phyloP scores from a whole-genome alignment of 805 yeast genomes.

The Candida pseudoglaebosa region DNA sequence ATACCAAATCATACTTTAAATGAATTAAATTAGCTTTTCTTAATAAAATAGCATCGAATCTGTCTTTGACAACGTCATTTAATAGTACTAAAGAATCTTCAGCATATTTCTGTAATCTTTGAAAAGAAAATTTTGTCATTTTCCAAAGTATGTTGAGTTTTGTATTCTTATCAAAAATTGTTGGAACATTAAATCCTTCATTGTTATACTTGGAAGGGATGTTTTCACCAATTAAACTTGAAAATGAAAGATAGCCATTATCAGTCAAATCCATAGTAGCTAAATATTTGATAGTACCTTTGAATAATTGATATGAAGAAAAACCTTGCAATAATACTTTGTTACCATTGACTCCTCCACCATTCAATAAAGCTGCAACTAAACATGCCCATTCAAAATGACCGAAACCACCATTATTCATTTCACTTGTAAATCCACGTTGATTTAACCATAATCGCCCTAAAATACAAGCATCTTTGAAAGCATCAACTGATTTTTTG shows the following conservation, averaged over 20 bases:
- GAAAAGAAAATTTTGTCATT: slow-evolving; percentile 67
- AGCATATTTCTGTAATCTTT: slow-evolving; percentile 61
- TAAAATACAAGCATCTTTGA: slow-evolving; percentile 79
- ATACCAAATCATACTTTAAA: slow-evolving; percentile 62
- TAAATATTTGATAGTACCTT: slow-evolving; percentile 76
- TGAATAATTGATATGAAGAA: slow-evolving; percentile 89
- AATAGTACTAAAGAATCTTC: slow-evolving; percentile 61
- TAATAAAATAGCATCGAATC: slow-evolving; percentile 76
- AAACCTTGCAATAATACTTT: slow-evolving; percentile 80
- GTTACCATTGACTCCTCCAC: slow-evolving; percentile 75
- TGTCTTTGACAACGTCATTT: slow-evolving; percentile 76
- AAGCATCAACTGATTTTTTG: slow-evolving; percentile 72
- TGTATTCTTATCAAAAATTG: slow-evolving; percentile 71
- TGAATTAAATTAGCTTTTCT: slow-evolving; percentile 49
- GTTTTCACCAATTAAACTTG: slow-evolving; percentile 49
- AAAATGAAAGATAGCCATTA: slow-evolving; percentile 63
- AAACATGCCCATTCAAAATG: slow-evolving; percentile 82
- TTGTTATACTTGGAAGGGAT: slow-evolving; percentile 41
- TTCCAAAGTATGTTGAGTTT: slow-evolving; percentile 79
- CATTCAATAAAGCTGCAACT: slow-evolving; percentile 76
- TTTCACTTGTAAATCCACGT: slow-evolving; percentile 67
- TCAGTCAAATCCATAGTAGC: slow-evolving; percentile 72
- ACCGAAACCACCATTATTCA: slow-evolving; percentile 81
- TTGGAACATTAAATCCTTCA: slow-evolving; percentile 68
- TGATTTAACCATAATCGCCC: slow-evolving; percentile 91